Evolutionary conservation across 2,329 filamentous ascomycete genomes (phyloP), one percentile per base, ranked within the genome.

Genomic region (Didymosphaeria variabile): DNA sequence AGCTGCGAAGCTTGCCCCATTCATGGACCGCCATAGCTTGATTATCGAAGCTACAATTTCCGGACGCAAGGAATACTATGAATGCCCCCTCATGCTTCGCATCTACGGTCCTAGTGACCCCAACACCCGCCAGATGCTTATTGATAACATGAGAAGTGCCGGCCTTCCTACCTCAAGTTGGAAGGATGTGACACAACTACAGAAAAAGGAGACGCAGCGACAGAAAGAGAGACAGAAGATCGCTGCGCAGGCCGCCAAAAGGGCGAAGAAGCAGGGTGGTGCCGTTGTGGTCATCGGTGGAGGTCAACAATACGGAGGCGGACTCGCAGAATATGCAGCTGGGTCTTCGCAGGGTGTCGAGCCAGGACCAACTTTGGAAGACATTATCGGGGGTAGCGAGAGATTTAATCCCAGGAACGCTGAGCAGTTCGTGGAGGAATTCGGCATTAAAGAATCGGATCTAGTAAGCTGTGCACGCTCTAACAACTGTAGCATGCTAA

Each of bases 1-100:
- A 23, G 92, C 89, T 0, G 80, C 83, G n/a, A 94, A 91, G 76
- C 79, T 97, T 56, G 88, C 91, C 0, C 86, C 85, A 1, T 93
- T 92, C 72, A 83, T 96, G 72, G 77, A 79, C 55, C 68, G 71
- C 38, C 65, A 70, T 26, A 55, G 84, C 84, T 80, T 95, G 9
- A 72, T 86, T 1, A 74, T 94, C 7, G 93, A 97, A 74, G 91
- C 87, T 0, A 80, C 86, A 17, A 83, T 97, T 49, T 87, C 85
- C 5, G 92, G 91, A 1, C 76, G 82, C 6, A 93, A 92, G 66
- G 86, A 83, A 1, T 60, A 73, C 1, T 97, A 82, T 67, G 91
- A 94, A 54, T 94, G 91, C 68, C 92, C 92, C 0, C 80, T 95
- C 19, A 82, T 82, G 36, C 77, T 97, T 31, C 86, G 84, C 54